Conservation (phyloP, 768 basidiomycete genomes). For the Tylopilus subfusipes region DNA sequence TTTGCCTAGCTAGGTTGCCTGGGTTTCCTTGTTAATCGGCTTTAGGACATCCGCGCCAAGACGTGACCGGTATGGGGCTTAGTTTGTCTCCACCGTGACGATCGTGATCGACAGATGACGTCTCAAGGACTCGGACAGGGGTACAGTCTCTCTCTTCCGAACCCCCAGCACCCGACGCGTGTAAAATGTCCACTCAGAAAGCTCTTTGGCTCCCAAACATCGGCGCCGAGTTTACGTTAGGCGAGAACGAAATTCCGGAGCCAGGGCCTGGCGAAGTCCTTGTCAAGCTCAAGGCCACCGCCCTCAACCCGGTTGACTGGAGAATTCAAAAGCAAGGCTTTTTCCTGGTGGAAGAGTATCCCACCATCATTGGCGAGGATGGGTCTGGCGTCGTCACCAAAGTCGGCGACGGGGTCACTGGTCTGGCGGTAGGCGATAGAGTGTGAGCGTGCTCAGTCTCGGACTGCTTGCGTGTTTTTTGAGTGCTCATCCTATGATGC, state of each 20-base stretch:
- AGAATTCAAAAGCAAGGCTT: conserved; percentile 5
- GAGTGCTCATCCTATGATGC: not conserved
- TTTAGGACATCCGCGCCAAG: no score
- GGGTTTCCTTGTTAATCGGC: not conserved
- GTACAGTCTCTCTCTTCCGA: not conserved
- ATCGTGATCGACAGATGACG: not conserved
- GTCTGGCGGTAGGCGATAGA: conserved; percentile 33
- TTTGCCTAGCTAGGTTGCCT: not conserved
- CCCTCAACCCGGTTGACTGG: conserved; percentile 45
- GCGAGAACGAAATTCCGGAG: conserved; percentile 21
- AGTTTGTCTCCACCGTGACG: not conserved
- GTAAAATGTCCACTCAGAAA: conserved; percentile 12
- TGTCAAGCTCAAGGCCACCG: conserved; percentile 38
- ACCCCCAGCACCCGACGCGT: not conserved
- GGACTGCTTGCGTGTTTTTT: not conserved
- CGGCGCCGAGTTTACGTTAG: conserved; percentile 11
- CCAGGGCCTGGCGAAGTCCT: conserved; percentile 43
- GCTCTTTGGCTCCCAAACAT: conserved; percentile 16
- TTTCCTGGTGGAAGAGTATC: conserved; percentile 32
- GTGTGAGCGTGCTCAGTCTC: conserved; percentile 26
- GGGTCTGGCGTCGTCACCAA: conserved; percentile 36
- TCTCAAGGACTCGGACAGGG: not conserved
- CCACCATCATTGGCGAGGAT: conserved; percentile 36
- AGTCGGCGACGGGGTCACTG: conserved; percentile 35
- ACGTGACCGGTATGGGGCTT: not conserved